Base-by-base conservation (phyloP, 768 basidiomycete species). In the Suillus tomentosus region DNA sequence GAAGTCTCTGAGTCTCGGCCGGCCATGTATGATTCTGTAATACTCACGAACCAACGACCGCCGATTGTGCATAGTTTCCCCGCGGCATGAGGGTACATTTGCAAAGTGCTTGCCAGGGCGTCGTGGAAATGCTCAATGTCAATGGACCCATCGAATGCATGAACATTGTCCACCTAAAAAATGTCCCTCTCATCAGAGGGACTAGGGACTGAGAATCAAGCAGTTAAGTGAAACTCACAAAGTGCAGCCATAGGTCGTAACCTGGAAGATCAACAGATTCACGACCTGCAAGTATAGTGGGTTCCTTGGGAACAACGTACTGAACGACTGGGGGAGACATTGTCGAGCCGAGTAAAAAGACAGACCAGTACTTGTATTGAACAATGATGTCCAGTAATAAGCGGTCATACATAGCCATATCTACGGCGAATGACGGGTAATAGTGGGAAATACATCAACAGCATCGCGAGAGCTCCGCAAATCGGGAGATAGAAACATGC, bases 71-170 rank as follows among this genome's bases (percentile, higher is more conserved):
- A 64, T 55, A 73, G 66, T 42, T 66, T 69, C 11, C 72, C 73
- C 1, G 72, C 69, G n/a, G 64, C 69, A 36, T 73, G 72, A 42
- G 73, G 73, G 37, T 72, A 72, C 14, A 72, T 3, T 59, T 74
- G 72, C 11, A 72, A 59, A 17, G 50, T 62, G 42, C 47, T 57
- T 22, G 72, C 74, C 24, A 72, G 69, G 15, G 72, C 71, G 13
- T 66, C 66, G n/a, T 72, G 66, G 42, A 72, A 74, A 53, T 3
- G 66, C n/a, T 61, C 19, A 2, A 70, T 7, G 34, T 68, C 62
- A 13, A 72, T 61, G 31, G 45, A 59, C 39, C 36, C 60, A 3
- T 73, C 62, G 39, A 73, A 50, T 50, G 68, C 55, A 40, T 71
- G 69, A n/a, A 71, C 67, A n/a, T 66, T 66, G 11, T 72, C 48